Conservation (phyloP, 2,329 filamentous ascomycete genomes). For the Xylaria sp. region DNA sequence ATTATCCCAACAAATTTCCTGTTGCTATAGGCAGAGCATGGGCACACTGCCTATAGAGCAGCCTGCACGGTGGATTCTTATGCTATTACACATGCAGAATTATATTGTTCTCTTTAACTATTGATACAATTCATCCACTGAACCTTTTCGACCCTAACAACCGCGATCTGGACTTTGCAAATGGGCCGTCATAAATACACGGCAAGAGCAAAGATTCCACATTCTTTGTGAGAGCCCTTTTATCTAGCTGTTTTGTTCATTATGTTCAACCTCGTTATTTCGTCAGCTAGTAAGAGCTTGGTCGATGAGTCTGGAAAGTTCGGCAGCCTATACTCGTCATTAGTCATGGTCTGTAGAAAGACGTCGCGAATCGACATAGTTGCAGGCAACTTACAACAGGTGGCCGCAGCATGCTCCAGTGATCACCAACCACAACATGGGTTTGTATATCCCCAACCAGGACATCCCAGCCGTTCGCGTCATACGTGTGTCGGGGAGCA, state of each 20-base stretch:
- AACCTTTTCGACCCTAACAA: too few species aligned
- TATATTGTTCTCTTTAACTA: background rate
- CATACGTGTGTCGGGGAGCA: slow-evolving; percentile 17
- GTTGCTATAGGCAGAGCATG: too few species aligned
- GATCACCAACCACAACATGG: slow-evolving; percentile 23
- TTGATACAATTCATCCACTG: background rate
- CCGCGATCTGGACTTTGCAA: too few species aligned
- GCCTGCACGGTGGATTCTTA: too few species aligned
- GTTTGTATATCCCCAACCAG: slow-evolving; percentile 23
- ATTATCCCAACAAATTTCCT: too few species aligned
- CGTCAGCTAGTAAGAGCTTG: slow-evolving; percentile 3
- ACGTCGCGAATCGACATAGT: background rate
- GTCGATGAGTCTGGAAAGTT: slow-evolving; percentile 16
- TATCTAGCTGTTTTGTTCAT: background rate
- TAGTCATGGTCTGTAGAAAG: background rate
- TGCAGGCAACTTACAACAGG: slow-evolving; percentile 24
- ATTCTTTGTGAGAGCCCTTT: too few species aligned
- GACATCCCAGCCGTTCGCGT: slow-evolving; percentile 24
- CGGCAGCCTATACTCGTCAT: slow-evolving; percentile 5
- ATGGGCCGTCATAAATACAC: too few species aligned
- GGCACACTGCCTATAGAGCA: too few species aligned
- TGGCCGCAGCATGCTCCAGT: slow-evolving; percentile 26
- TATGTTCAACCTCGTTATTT: background rate
- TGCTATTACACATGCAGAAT: too few species aligned
- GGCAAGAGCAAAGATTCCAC: too few species aligned